Conservation (phyloP, 1,284 basidiomycete species). For the Puccinia hordei region DNA sequence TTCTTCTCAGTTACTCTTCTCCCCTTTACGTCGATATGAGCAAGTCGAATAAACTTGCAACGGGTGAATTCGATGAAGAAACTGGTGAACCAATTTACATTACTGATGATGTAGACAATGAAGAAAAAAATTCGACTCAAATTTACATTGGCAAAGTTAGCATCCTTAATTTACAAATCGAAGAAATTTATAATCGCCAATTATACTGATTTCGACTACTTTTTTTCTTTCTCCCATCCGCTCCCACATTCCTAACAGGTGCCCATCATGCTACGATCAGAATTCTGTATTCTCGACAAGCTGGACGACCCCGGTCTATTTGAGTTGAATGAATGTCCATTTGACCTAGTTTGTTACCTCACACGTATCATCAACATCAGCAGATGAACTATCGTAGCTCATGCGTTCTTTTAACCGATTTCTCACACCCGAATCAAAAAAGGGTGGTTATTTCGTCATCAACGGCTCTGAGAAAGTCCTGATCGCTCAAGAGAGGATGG, state of each 20-base stretch:
- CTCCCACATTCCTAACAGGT: no score
- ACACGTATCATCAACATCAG: neutral
- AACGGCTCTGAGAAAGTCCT: conserved; percentile 99
- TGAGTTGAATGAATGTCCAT: conserved; percentile 94
- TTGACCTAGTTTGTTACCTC: conserved; percentile 67
- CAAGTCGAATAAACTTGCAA: conserved; percentile 74
- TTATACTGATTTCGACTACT: neutral
- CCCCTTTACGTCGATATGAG: conserved; percentile 95
- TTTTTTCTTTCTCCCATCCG: neutral
- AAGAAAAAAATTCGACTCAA: conserved; percentile 70
- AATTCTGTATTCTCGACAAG: conserved; percentile 86
- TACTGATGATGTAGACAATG: conserved; percentile 65
- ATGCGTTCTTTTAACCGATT: conserved; percentile 9
- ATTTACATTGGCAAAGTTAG: conserved; percentile 93
- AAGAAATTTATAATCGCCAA: conserved; percentile 40
- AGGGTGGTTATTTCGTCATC: conserved; percentile 99
- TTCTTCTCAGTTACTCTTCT: conserved; percentile 71
- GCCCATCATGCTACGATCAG: conserved; percentile 95
- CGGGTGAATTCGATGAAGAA: conserved; percentile 67
- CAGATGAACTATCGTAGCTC: neutral
- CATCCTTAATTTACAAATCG: conserved; percentile 44
- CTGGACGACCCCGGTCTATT: conserved; percentile 79
- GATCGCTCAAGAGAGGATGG: conserved; percentile 99
- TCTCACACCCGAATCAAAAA: conserved; percentile 27
- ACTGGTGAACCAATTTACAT: conserved; percentile 83